Evolutionary conservation across 441 rosid genomes (phyloP).

Genomic region (Euphorbia celastroides): DNA sequence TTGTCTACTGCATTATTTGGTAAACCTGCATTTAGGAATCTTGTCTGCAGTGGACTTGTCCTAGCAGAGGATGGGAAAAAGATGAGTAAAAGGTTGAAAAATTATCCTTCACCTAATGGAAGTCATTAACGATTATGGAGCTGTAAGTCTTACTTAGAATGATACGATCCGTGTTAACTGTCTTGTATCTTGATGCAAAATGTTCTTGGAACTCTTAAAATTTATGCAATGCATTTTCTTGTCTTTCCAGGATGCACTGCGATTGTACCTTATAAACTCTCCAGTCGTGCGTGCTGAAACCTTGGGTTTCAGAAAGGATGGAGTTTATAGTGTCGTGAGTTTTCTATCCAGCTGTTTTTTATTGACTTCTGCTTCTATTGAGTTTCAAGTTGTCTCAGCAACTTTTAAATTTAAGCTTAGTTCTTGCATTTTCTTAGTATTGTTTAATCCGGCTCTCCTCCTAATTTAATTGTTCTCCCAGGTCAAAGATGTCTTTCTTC

Average conservation of each 20-base stretch:
- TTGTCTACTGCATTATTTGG: slow-evolving; percentile 93
- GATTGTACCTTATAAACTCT: slow-evolving; percentile 91
- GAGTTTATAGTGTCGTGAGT: slow-evolving; percentile 95
- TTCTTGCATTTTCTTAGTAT: not conserved
- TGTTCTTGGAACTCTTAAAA: slow-evolving; percentile 11
- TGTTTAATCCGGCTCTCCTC: slow-evolving; percentile 9
- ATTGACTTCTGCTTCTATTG: slow-evolving; percentile 14
- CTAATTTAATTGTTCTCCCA: slow-evolving; percentile 22
- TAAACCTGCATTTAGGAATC: slow-evolving; percentile 87
- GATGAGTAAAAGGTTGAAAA: slow-evolving; percentile 88
- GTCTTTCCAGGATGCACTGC: slow-evolving; percentile 78
- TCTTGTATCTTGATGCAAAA: not conserved
- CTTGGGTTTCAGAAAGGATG: slow-evolving; percentile 86
- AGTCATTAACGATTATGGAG: slow-evolving; percentile 89
- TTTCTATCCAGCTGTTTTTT: slow-evolving; percentile 1
- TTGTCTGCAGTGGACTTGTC: slow-evolving; percentile 97
- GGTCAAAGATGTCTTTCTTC: slow-evolving; percentile 99
- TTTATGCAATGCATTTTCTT: slow-evolving; percentile 15
- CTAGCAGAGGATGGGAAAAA: slow-evolving; percentile 98
- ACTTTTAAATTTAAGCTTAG: slow-evolving; percentile 1
- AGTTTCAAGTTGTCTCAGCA: not conserved
- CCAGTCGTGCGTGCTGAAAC: slow-evolving; percentile 98
- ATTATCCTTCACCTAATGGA: slow-evolving; percentile 91
- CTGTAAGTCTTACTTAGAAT: slow-evolving; percentile 47
- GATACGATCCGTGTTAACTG: not conserved